Percentiles rank a stretch among this genome's conserved stretches.
Conservation (phyloP, 371 early-diverging fungal species). For the Rhizomucor pusillus region DNA sequence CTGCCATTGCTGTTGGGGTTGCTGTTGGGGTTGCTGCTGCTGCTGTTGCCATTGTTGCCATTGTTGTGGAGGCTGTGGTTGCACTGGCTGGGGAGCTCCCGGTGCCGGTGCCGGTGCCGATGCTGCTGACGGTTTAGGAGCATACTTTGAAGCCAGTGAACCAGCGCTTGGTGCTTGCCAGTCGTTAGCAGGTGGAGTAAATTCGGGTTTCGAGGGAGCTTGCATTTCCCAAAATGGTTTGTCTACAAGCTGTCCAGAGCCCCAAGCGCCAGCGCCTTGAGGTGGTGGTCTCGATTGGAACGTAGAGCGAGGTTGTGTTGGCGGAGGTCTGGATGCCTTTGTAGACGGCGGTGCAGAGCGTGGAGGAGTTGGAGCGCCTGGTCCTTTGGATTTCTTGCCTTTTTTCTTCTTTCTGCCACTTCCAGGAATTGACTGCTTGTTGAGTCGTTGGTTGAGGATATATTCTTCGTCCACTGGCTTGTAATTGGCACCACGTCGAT, state of each 20-base stretch:
- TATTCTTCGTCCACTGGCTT: slow-evolving; percentile 42
- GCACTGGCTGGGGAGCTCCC: slow-evolving; percentile 1
- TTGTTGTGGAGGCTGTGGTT: neutral
- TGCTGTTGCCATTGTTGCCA: slow-evolving; percentile 6
- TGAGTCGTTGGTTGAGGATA: slow-evolving; percentile 40
- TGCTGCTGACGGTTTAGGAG: slow-evolving; percentile 1
- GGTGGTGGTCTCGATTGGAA: neutral
- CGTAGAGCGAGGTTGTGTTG: no score
- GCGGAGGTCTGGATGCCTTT: neutral
- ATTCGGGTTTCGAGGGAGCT: slow-evolving; percentile 2
- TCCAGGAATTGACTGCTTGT: slow-evolving; percentile 23
- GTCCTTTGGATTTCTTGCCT: slow-evolving; percentile 1
- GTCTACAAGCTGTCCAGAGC: neutral
- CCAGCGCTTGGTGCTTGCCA: neutral
- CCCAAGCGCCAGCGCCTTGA: neutral
- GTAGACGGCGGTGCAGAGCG: slow-evolving; percentile 5
- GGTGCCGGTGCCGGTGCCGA: neutral
- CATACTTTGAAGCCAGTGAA: slow-evolving; percentile 7
- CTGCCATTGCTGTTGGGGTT: slow-evolving; percentile 5
- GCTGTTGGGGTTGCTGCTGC: neutral
- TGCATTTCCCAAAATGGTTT: slow-evolving; percentile 17
- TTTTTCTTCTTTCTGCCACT: slow-evolving; percentile 24
- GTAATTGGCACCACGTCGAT: slow-evolving; percentile 43
- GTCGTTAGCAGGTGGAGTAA: neutral
- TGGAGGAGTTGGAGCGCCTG: slow-evolving; percentile 4